Base-by-base conservation (phyloP, 805 yeast genomes). In the Lachancea quebecensis region DNA sequence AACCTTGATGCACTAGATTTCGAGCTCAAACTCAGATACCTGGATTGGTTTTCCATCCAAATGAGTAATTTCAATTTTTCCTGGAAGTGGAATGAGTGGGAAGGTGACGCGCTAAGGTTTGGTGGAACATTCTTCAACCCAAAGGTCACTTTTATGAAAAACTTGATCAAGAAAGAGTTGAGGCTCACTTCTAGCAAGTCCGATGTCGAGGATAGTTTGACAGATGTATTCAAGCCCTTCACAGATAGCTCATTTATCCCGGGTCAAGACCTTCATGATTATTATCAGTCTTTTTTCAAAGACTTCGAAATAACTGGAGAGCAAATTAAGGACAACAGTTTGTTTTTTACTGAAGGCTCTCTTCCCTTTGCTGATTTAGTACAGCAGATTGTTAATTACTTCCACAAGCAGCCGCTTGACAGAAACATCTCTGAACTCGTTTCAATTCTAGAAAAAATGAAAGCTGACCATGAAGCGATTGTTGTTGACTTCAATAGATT, bases 81-180 rank as follows among this genome's bases (percentile, higher is more conserved):
- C 32, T 93, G 99, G 99, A 88, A 89, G 60, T 93, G 99, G 99
- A 79, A 78, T 51, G 98, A 90, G 64, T 93, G 99, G 99, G 78
- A 74, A 25, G 67, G 64, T 2, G 85, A 81, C 55, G 73, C 82
- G 0, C 55, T 60, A n/a, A 63, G 61, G 38, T 73, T 70, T 39
- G 68, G 74, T 31, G 62, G 68, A 30, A 67, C 72, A 27, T 56
- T 58, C 12, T 79, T 77, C 56, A 90, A 86, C 59, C 96, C 97
- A 10, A 79, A 78, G 53, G 73, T 77, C 50, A 77, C 75, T 38
- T 83, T 91, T 53, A 79, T 91, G 48, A 78, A 74, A 53, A 89
- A 89, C 65, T 71, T 90, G 50, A 81, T 93, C 48, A 77, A 81
- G 35, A 90, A 89, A 58, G 97, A 91, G 63, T 69, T 90, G 31